These are phyloP conservation scores for Pleomassaria siparia DNA, from an alignment of 2,329 filamentous ascomycete genomes.

Conservation along the genomic window DNA sequence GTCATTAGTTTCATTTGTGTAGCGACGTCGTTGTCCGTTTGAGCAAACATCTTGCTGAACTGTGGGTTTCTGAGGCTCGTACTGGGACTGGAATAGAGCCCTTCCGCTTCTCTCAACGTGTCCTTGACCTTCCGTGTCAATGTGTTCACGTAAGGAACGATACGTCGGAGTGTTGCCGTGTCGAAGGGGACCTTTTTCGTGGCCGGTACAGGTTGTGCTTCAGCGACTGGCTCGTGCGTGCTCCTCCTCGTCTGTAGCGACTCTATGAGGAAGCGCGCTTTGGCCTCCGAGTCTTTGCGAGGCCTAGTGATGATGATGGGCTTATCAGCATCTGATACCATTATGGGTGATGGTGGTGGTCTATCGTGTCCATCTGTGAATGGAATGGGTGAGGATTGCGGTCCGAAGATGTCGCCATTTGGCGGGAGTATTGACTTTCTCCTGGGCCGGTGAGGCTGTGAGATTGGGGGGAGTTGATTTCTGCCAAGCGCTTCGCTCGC, in stretches of 20 bases:
- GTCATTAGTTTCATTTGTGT: constrained; percentile 46
- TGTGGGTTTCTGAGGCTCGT: constrained; percentile 40
- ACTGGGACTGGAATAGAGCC: constrained; percentile 48
- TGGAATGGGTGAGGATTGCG: constrained; percentile 34
- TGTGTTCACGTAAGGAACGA: constrained; percentile 57
- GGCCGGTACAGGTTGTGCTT: constrained; percentile 29
- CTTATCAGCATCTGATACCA: constrained; percentile 27
- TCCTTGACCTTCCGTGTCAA: constrained; percentile 53
- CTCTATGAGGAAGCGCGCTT: constrained; percentile 64
- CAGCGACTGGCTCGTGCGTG: constrained; percentile 26
- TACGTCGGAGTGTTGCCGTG: constrained; percentile 63
- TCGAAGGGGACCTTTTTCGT: constrained; percentile 65
- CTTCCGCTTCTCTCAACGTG: constrained; percentile 50
- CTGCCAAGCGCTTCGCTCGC: constrained; percentile 31
- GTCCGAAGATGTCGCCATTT: constrained; percentile 40
- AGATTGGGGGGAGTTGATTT: constrained; percentile 8
- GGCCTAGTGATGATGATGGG: constrained; percentile 45
- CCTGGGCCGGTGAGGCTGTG: constrained; percentile 24
- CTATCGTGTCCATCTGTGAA: constrained; percentile 27
- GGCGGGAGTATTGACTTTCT: constrained; percentile 41
- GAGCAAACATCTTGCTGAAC: constrained; percentile 34
- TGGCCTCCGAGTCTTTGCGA: constrained; percentile 58
- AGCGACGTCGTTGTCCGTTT: constrained; percentile 35
- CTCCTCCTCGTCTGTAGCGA: constrained; percentile 56
- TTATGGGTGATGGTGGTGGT: constrained; percentile 26